Evolutionary conservation across 306 rosid genomes (phyloP).

Genomic region (Cicer arietinum): DNA sequence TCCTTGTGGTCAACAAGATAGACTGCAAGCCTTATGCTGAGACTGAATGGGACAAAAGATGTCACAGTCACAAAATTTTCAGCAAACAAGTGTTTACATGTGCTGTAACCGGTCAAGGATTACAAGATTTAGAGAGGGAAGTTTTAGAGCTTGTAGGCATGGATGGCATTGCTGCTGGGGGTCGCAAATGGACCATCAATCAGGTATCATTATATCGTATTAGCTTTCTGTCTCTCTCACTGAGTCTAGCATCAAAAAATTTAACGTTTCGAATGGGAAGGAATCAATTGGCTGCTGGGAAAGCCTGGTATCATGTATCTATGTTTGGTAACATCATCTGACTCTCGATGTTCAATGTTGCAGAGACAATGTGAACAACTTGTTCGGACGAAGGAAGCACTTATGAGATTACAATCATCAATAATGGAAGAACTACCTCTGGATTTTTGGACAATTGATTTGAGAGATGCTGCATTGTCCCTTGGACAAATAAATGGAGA

Average conservation of each 20-base stretch:
- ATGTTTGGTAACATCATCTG: constrained; percentile 22
- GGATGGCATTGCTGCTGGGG: constrained; percentile 66
- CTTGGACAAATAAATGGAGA: constrained; percentile 94
- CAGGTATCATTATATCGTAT: constrained; percentile 57
- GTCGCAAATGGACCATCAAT: constrained; percentile 90
- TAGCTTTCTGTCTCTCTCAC: neutral
- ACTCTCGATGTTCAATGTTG: constrained; percentile 45
- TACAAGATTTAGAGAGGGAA: constrained; percentile 74
- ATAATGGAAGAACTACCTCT: constrained; percentile 81
- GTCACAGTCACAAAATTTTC: constrained; percentile 46
- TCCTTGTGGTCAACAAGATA: constrained; percentile 90
- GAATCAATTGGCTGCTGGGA: constrained; percentile 9
- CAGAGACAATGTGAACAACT: constrained; percentile 99
- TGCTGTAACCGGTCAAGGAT: constrained; percentile 92
- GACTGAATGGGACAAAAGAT: constrained; percentile 50
- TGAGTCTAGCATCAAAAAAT: neutral
- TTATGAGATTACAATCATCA: constrained; percentile 72
- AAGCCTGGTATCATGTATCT: neutral
- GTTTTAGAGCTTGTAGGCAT: constrained; percentile 83
- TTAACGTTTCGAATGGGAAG: constrained; percentile 18
- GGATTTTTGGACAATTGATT: constrained; percentile 96
- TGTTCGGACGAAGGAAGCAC: constrained; percentile 86
- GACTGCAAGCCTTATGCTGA: constrained; percentile 63
- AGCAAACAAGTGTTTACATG: constrained; percentile 76
- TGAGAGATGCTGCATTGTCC: constrained; percentile 85